A percentile compares a stretch with the other conserved stretches of the same genome.
These are phyloP conservation scores for Paraphaeosphaeria sporulosa DNA, from an alignment of 2,329 filamentous ascomycete species.

Conservation along the genomic window DNA sequence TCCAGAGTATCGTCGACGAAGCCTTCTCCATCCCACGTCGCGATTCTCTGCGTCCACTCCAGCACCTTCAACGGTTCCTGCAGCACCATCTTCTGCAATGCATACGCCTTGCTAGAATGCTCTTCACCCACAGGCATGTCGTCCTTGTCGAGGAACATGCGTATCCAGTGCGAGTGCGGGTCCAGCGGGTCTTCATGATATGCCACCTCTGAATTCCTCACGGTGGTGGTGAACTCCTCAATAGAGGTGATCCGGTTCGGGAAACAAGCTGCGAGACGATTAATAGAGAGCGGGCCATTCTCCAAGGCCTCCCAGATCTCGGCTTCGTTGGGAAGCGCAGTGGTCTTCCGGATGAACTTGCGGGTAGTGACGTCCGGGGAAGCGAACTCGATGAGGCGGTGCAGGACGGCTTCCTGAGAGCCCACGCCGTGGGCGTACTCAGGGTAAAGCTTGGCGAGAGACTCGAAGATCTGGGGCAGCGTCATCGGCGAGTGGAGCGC, in stretches of 20 bases:
- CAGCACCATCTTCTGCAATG: background rate
- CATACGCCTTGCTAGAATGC: background rate
- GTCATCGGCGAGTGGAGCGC: background rate
- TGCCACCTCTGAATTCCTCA: background rate
- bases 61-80: background rate
- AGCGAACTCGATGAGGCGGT: background rate
- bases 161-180: background rate
- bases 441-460: background rate
- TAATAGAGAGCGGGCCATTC: background rate
- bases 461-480: background rate
- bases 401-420: background rate
- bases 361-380: slow-evolving; percentile 2
- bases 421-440: slow-evolving; percentile 7
- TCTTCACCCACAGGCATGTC: background rate
- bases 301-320: background rate
- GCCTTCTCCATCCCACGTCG: background rate
- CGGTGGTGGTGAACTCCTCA: background rate
- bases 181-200: background rate
- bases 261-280: background rate
- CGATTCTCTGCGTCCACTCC: background rate
- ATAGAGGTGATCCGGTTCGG: background rate
- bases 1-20: background rate
- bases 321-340: background rate
- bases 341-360: background rate
- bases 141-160: background rate